Evolutionary conservation across 441 rosid species (phyloP).

Genomic region (Hypseocharis bilobata): DNA sequence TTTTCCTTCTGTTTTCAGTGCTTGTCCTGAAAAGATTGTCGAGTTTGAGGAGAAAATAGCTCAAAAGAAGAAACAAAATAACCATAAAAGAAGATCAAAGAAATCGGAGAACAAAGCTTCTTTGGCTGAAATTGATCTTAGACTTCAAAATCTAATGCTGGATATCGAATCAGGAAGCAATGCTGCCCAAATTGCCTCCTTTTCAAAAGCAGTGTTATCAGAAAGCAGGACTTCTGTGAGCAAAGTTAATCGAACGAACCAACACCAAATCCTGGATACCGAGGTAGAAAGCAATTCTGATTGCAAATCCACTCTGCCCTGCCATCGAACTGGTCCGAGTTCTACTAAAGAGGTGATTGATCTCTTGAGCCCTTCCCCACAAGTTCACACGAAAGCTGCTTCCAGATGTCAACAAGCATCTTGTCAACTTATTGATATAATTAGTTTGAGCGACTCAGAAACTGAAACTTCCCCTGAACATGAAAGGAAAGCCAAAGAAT

Average conservation of each 20-base stretch:
- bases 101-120: conserved; percentile 29
- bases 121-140: conserved; percentile 37
- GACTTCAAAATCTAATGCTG: conserved; percentile 49
- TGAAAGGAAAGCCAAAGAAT: conserved; percentile 50
- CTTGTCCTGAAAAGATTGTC: conserved; percentile 70
- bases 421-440: conserved; percentile 27
- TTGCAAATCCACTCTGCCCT: conserved; percentile 14
- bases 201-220: conserved; percentile 25
- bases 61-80: conserved; percentile 40
- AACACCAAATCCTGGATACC: conserved; percentile 18
- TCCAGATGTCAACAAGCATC: conserved; percentile 27
- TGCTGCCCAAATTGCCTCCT: conserved; percentile 7
- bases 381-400: conserved; percentile 13
- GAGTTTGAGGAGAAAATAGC: conserved; percentile 59
- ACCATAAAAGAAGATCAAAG: conserved; percentile 31
- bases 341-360: conserved; percentile 44
- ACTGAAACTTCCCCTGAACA: conserved; percentile 52
- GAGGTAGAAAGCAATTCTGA: conserved; percentile 23
- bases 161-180: conserved; percentile 34
- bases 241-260: conserved; percentile 16
- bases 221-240: background rate
- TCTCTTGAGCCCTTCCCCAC: conserved; percentile 67
- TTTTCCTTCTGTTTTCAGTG: conserved; percentile 29
- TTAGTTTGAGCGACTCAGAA: conserved; percentile 69
- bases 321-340: conserved; percentile 1